These are phyloP conservation scores for Fusarium sororula DNA, from an alignment of 2,329 filamentous ascomycete genomes.

Conservation along the genomic window DNA sequence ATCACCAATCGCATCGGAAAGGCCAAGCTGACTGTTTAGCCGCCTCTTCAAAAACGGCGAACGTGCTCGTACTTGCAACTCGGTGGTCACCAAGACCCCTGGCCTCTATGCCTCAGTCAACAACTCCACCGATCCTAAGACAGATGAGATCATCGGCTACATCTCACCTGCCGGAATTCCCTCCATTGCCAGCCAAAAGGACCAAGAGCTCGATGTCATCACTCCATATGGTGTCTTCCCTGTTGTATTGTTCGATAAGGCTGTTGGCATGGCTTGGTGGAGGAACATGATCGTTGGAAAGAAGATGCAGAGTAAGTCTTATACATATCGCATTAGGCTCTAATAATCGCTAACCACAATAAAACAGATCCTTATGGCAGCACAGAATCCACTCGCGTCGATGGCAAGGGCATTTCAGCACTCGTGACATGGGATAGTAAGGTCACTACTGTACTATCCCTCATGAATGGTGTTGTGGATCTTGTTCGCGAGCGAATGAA, in stretches of 20 bases:
- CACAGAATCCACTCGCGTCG: slow-evolving; percentile 52
- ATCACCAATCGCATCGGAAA: accelerated
- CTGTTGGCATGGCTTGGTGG: slow-evolving; percentile 54
- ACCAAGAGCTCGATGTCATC: slow-evolving; percentile 53
- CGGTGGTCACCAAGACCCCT: slow-evolving; percentile 48
- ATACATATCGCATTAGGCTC: not conserved
- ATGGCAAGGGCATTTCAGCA: slow-evolving; percentile 51
- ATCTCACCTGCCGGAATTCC: slow-evolving; percentile 54
- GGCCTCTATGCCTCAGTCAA: slow-evolving; percentile 55
- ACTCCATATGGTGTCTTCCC: slow-evolving; percentile 54
- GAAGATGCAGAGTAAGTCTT: slow-evolving; percentile 54
- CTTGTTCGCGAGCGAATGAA: slow-evolving; percentile 51
- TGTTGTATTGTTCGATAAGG: slow-evolving; percentile 49
- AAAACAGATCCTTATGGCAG: slow-evolving; percentile 51
- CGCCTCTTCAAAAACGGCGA: slow-evolving; percentile 52
- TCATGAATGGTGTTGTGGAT: slow-evolving; percentile 51
- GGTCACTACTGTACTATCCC: slow-evolving; percentile 51
- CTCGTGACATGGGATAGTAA: slow-evolving; percentile 57
- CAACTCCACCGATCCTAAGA: slow-evolving; percentile 51
- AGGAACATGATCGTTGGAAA: slow-evolving; percentile 52
- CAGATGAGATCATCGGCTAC: slow-evolving; percentile 50
- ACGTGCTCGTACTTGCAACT: slow-evolving; percentile 54
- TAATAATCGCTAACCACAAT: not conserved
- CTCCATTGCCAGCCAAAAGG: slow-evolving; percentile 51
- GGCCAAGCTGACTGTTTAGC: slow-evolving; percentile 8